Conservation (phyloP, 768 basidiomycete species). For the Lentinula lateritia region DNA sequence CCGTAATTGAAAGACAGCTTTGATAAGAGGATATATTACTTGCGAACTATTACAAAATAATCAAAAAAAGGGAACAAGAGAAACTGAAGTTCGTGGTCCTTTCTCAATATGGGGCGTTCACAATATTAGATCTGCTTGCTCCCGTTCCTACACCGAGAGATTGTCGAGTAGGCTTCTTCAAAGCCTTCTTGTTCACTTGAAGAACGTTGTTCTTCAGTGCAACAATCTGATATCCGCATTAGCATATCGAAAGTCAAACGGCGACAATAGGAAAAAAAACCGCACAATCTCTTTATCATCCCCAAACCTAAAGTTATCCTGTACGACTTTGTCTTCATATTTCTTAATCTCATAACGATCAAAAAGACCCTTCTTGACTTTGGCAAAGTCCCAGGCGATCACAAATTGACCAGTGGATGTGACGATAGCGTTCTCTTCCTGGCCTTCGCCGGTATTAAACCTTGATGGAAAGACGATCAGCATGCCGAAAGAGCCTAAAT, state of each 20-base stretch:
- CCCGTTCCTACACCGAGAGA: constrained; percentile 50
- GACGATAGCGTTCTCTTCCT: constrained; percentile 91
- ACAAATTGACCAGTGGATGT: constrained; percentile 91
- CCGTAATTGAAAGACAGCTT: no score
- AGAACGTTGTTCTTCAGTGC: constrained; percentile 92
- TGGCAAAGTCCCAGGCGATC: constrained; percentile 95
- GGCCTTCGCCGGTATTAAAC: constrained; percentile 87
- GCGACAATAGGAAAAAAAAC: constrained; percentile 9
- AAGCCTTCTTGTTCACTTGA: constrained; percentile 88
- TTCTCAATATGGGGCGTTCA: constrained; percentile 58
- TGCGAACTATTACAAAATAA: not conserved
- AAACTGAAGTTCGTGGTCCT: not conserved
- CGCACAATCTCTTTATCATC: constrained; percentile 94
- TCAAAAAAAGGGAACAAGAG: not conserved
- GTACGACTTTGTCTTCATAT: constrained; percentile 91
- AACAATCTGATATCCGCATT: constrained; percentile 61
- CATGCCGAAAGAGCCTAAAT: not conserved
- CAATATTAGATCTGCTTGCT: constrained; percentile 56
- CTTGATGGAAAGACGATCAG: constrained; percentile 32
- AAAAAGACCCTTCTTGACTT: constrained; percentile 87
- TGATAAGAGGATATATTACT: not conserved
- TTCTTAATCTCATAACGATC: constrained; percentile 96
- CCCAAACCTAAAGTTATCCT: constrained; percentile 97
- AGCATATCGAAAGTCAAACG: not conserved
- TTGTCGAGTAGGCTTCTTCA: constrained; percentile 75